Percentiles rank a stretch among this genome's conserved stretches.
These are phyloP conservation scores for Salix caprea DNA, from an alignment of 345 rosid species.

Conservation along the genomic window DNA sequence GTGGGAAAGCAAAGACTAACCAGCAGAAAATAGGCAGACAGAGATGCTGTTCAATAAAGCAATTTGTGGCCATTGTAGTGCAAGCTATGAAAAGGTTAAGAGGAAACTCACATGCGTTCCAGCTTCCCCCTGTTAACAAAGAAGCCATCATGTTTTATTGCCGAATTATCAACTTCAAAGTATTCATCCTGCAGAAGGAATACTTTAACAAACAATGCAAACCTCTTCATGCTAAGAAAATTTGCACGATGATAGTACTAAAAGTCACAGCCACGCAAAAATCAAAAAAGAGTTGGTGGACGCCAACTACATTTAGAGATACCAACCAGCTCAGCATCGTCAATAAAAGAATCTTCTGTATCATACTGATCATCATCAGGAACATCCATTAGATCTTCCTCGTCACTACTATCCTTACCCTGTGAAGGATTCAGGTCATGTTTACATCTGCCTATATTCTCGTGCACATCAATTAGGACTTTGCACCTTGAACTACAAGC, in stretches of 20 bases:
- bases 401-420: constrained; percentile 97
- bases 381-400: constrained; percentile 70
- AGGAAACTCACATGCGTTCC: constrained; percentile 70
- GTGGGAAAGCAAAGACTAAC: background rate
- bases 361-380: constrained; percentile 96
- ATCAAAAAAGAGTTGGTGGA: background rate
- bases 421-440: constrained; percentile 28
- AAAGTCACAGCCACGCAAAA: background rate
- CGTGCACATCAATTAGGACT: background rate
- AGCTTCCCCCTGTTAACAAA: constrained; percentile 86
- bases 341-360: constrained; percentile 94
- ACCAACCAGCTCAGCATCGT: constrained; percentile 89
- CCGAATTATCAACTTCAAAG: constrained; percentile 92
- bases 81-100: background rate
- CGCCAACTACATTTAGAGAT: background rate
- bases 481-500: background rate
- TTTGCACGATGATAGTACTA: background rate
- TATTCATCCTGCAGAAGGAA: constrained; percentile 75
- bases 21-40: background rate
- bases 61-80: background rate
- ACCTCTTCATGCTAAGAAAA: background rate
- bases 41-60: background rate
- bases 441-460: background rate
- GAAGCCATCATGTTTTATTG: constrained; percentile 81
- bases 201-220: background rate